Evolutionary conservation across 2,329 filamentous ascomycete genomes (phyloP), one percentile per base, ranked within the genome.

Genomic region (Sclerotinia sclerotiorum): DNA sequence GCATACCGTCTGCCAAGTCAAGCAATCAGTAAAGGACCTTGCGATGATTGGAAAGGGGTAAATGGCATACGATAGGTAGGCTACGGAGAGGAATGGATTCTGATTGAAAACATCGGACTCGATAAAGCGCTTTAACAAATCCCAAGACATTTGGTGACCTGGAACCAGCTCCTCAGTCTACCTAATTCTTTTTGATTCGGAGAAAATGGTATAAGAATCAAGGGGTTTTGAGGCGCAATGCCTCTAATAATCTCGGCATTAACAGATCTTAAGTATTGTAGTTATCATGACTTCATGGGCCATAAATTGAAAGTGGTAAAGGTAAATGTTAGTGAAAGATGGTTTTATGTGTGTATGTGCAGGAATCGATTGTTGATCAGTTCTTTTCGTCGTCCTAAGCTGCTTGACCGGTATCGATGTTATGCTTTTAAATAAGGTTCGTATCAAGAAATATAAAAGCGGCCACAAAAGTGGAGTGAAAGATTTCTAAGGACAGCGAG

Each of bases 71-170:
- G 91, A 92, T 77, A 95, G 88, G 81, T 95, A 95, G 73, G 91
- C 92, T 79, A 95, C 92, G 71, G 91, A 90, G 80, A 95, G 88
- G 80, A 93, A 94, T 72, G 92, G 91, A 81, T 94, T 90, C 82
- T 91, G 90, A 84, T 94, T 94, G 85, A 95, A 95, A 84, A 95
- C 91, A 84, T 95, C 92, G 83, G 90, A 93, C 86, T 94, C 91
- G 84, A 95, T 88, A 87, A 94, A 94, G 81, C 92, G 88, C 84
- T 92, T 90, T 79, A 95, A 86, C 83, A 95, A 85, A 84, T 94
- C 90, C 91, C 91, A 94, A 83, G 88, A 90, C 88, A 89, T 90
- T 72, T 72, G 72, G 69, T 63, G 65, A 67, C 65, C 44, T 27
- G 65, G 65, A 55, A 61, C 46, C 65, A 67, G 65, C 55, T 67